Evolutionary conservation across 305 asterid species (phyloP).

Genomic region (Striga hermonthica): DNA sequence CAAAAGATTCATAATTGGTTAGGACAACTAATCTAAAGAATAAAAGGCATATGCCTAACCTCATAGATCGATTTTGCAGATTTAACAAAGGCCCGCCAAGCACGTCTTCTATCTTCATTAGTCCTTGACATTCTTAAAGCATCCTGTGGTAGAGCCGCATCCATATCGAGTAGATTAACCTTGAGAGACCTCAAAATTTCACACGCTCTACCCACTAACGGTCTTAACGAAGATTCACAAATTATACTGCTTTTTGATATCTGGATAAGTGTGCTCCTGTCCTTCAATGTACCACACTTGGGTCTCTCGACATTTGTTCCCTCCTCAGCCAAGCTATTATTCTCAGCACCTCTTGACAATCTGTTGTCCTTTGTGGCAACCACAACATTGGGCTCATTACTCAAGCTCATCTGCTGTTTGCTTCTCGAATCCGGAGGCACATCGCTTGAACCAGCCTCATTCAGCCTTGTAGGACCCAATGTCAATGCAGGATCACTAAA

Average conservation of each 20-base stretch:
- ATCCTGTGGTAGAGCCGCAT: constrained; percentile 79
- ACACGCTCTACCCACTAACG: constrained; percentile 63
- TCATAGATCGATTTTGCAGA: constrained; percentile 71
- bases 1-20: too few relatives aligned
- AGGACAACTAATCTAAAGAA: not conserved
- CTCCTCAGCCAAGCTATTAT: constrained; percentile 35
- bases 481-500: constrained; percentile 48
- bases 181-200: constrained; percentile 66
- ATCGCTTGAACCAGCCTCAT: constrained; percentile 35
- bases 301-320: constrained; percentile 39
- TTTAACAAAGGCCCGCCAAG: constrained; percentile 83
- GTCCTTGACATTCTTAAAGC: constrained; percentile 70
- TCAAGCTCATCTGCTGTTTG: constrained; percentile 30
- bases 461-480: constrained; percentile 36
- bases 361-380: not conserved
- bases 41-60: constrained; percentile 46
- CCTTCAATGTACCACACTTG: constrained; percentile 44
- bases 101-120: constrained; percentile 51
- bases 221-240: constrained; percentile 62
- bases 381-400: constrained; percentile 26
- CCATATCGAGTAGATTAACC: constrained; percentile 80
- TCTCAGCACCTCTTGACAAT: constrained; percentile 35
- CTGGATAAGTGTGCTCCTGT: constrained; percentile 42
- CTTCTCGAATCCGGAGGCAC: constrained; percentile 31
- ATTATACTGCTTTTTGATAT: constrained; percentile 43